Conservation (phyloP, 371 early-diverging fungal species). For the Dichotomocladium elegans region DNA sequence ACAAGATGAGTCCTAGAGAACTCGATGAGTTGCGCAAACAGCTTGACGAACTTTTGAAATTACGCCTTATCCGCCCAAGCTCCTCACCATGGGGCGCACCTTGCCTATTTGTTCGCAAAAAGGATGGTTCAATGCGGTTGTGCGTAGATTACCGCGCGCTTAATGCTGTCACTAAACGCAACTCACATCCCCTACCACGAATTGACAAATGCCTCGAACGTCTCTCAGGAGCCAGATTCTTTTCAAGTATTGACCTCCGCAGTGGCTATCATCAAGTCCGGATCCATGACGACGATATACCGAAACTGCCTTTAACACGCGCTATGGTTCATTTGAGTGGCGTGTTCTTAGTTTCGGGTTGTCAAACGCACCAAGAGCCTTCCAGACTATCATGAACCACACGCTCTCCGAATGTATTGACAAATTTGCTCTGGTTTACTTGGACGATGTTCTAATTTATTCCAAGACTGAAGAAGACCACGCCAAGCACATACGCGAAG, state of each 20-base stretch:
- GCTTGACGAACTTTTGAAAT: conserved; percentile 9
- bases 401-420: conserved; percentile 32
- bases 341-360: conserved; percentile 49
- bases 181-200: conserved; percentile 39
- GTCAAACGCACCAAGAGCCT: conserved; percentile 40
- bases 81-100: conserved; percentile 50
- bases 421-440: conserved; percentile 37
- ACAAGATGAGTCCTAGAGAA: no score
- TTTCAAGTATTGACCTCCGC: conserved; percentile 47
- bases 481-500: conserved; percentile 22
- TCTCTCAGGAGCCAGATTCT: conserved; percentile 23
- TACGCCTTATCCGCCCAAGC: conserved; percentile 6
- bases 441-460: conserved; percentile 61
- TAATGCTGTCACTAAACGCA: conserved; percentile 38
- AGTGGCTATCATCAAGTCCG: conserved; percentile 39
- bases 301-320: conserved; percentile 26
- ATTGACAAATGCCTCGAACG: conserved; percentile 44
- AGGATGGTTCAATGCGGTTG: conserved; percentile 43
- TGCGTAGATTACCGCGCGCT: conserved; percentile 33
- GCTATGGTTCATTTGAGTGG: conserved; percentile 41
- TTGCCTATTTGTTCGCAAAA: conserved; percentile 49
- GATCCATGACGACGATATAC: conserved; percentile 11
- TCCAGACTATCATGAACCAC: conserved; percentile 37
- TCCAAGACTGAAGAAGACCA: conserved; percentile 43
- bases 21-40: conserved; percentile 3